These are phyloP conservation scores for Ensete ventricosum DNA, from an alignment of 176 grass and related monocot genomes.

Conservation along the genomic window DNA sequence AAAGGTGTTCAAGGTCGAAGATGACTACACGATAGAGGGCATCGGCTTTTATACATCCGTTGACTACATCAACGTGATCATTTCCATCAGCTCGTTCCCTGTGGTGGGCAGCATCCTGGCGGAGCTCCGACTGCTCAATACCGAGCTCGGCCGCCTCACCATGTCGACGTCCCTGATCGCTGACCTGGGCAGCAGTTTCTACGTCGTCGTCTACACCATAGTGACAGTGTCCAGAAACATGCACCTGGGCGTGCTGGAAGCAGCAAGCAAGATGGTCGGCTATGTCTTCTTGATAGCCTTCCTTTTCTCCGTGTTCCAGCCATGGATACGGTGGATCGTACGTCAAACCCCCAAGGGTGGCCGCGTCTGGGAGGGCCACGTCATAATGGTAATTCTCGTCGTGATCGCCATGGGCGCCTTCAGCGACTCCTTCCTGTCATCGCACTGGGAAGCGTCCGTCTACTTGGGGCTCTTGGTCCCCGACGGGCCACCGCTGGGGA, in stretches of 20 bases:
- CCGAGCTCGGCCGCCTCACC: constrained; percentile 29
- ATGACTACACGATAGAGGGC: not conserved
- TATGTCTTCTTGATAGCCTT: constrained; percentile 26
- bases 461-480: constrained; percentile 21
- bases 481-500: constrained; percentile 20
- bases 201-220: not conserved
- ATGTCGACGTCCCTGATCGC: constrained; percentile 20
- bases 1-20: not conserved
- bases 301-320: constrained; percentile 25
- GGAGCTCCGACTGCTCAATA: constrained; percentile 27
- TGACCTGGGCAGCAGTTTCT: not conserved
- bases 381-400: not conserved
- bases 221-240: not conserved
- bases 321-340: constrained; percentile 35
- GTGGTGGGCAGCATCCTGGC: constrained; percentile 22
- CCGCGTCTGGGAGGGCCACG: constrained; percentile 25
- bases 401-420: not conserved
- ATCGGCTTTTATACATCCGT: not conserved
- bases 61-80: not conserved
- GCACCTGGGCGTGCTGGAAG: not conserved
- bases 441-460: constrained; percentile 5
- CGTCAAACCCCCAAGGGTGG: constrained; percentile 45
- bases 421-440: constrained; percentile 16
- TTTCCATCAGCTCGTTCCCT: constrained; percentile 8
- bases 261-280: not conserved